Conservation (phyloP, 768 basidiomycete genomes). For the Lactarius indigo region DNA sequence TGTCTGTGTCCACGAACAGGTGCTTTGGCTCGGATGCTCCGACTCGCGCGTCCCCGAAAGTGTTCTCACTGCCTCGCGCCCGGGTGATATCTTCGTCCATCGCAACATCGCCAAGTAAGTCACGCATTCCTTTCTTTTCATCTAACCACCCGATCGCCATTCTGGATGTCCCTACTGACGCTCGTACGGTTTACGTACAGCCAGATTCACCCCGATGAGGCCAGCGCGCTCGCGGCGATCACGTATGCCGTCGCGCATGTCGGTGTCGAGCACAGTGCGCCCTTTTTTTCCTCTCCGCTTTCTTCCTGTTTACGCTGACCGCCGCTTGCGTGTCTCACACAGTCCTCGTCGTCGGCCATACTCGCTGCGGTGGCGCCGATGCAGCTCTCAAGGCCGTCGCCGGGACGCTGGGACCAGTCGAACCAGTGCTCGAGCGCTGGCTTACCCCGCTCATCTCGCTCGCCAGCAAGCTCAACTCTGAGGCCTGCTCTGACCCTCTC, state of each 20-base stretch:
- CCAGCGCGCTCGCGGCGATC: conserved; percentile 67
- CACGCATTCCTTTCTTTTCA: not conserved
- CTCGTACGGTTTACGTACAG: conserved; percentile 34
- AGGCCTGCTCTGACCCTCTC: conserved; percentile 21
- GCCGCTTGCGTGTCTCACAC: not conserved
- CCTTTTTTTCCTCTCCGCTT: not conserved
- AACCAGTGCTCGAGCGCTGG: conserved; percentile 62
- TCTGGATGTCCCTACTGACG: not conserved
- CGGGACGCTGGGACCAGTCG: conserved; percentile 24
- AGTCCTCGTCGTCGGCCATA: conserved; percentile 85
- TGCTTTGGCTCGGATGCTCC: conserved; percentile 78
- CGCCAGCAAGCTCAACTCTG: conserved; percentile 45
- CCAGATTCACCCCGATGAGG: conserved; percentile 72
- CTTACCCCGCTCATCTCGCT: conserved; percentile 61
- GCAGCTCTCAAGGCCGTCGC: conserved; percentile 49
- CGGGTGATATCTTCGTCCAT: conserved; percentile 81
- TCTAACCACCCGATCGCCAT: not conserved
- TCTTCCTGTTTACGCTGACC: not conserved
- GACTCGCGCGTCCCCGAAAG: conserved; percentile 86
- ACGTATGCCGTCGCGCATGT: conserved; percentile 68
- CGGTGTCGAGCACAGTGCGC: conserved; percentile 74
- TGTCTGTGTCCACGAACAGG: conserved; percentile 34
- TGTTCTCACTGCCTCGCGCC: conserved; percentile 61
- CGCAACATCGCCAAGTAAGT: conserved; percentile 86
- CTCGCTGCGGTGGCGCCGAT: conserved; percentile 72